Conservation (phyloP, 108 stramenopile species). For the Stephanodiscus minutulus region DNA sequence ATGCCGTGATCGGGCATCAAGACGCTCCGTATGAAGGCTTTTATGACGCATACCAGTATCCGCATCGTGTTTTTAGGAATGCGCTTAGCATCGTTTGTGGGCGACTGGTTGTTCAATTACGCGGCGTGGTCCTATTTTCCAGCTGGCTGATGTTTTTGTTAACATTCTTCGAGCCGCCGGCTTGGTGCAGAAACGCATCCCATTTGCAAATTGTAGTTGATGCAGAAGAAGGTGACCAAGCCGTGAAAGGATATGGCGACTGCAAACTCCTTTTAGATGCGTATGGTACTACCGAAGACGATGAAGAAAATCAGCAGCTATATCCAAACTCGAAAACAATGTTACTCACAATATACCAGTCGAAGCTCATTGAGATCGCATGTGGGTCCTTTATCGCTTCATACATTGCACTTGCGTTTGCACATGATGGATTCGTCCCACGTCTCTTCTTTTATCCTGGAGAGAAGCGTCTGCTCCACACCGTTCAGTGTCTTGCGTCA, state of each 20-base stretch:
- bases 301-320: constrained; percentile 31
- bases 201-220: constrained; percentile 10
- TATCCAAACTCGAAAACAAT: constrained; percentile 68
- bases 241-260: constrained; percentile 19
- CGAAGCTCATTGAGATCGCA: constrained; percentile 41
- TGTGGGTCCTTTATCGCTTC: constrained; percentile 47
- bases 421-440: constrained; percentile 57
- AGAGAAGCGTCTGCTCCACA: constrained; percentile 15
- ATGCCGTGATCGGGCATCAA: constrained; percentile 62
- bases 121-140: constrained; percentile 19
- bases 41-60: constrained; percentile 61
- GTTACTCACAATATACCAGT: constrained; percentile 51
- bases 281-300: constrained; percentile 41
- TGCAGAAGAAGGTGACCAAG: constrained; percentile 14
- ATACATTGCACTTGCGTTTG: constrained; percentile 49
- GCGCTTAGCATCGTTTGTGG: constrained; percentile 50
- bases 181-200: constrained; percentile 64
- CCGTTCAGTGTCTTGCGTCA: constrained; percentile 27
- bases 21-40: constrained; percentile 50
- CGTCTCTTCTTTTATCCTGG: constrained; percentile 50
- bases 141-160: constrained; percentile 60
- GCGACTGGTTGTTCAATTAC: constrained; percentile 30
- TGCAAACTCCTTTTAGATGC: constrained; percentile 42
- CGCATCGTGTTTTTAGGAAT: constrained; percentile 24
- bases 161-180: constrained; percentile 73